phyloP scores from a whole-genome alignment of 805 yeast species.

The Hanseniaspora taiwanica region DNA sequence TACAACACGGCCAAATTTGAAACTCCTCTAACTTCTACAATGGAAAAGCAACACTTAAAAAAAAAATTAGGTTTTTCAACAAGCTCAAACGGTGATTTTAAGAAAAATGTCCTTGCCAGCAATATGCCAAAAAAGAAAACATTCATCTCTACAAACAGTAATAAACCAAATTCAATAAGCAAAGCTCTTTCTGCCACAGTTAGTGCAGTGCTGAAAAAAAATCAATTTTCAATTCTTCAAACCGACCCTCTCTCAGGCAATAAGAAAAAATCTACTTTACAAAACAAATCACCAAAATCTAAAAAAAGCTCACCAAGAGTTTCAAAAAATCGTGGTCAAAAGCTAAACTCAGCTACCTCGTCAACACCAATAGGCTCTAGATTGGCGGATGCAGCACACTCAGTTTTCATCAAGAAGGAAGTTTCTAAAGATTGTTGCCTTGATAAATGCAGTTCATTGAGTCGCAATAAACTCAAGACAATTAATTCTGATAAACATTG shows the following conservation, averaged over 20 bases:
- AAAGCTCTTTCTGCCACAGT: not conserved
- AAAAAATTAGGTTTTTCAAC: not conserved
- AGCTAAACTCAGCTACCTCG: not conserved
- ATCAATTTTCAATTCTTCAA: not conserved
- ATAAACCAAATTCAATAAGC: not conserved
- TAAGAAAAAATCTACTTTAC: not conserved
- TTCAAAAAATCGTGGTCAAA: not conserved
- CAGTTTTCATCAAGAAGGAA: no score
- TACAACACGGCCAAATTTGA: not conserved
- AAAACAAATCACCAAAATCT: no score
- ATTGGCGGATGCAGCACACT: no score
- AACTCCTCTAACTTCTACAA: not conserved
- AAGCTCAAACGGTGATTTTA: not conserved
- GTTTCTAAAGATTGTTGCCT: no score
- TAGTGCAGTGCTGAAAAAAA: not conserved
- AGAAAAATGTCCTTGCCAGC: not conserved
- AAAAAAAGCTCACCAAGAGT: no score
- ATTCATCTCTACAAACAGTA: not conserved
- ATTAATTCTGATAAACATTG: no score
- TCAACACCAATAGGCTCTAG: no score
- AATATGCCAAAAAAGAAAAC: not conserved
- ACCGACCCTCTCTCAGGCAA: not conserved
- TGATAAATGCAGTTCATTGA: no score
- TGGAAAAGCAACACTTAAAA: not conserved
- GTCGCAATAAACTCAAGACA: no score